A percentile compares a stretch with the other conserved stretches of the same genome.
Conservation (phyloP, 1,139 yeast genomes). For the Yamadazyma diospyri region DNA sequence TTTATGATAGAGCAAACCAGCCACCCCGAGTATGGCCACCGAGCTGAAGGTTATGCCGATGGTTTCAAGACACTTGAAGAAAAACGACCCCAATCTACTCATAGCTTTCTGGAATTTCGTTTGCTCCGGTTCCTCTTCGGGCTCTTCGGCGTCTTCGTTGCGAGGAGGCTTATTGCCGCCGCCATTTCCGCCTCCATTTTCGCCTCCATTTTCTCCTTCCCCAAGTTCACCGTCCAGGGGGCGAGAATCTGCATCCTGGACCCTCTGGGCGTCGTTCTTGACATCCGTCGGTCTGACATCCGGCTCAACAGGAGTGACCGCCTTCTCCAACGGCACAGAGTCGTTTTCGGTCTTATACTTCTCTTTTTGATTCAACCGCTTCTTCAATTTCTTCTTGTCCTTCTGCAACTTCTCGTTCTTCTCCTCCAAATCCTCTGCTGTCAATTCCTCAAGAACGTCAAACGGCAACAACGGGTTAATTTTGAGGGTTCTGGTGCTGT, state of each 20-base stretch:
- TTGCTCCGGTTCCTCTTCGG: slow-evolving; percentile 14
- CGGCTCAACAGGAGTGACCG: slow-evolving; percentile 8
- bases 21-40: slow-evolving; percentile 62
- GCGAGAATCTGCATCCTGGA: slow-evolving; percentile 13
- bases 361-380: slow-evolving; percentile 16
- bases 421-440: slow-evolving; percentile 28
- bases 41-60: slow-evolving; percentile 77
- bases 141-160: slow-evolving; percentile 12
- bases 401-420: slow-evolving; percentile 23
- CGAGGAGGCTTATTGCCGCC: slow-evolving; percentile 11
- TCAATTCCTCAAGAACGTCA: slow-evolving; percentile 29
- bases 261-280: slow-evolving; percentile 8
- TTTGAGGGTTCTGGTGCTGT: slow-evolving; percentile 5
- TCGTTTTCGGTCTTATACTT: slow-evolving; percentile 15
- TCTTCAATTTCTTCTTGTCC: slow-evolving; percentile 23
- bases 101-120: slow-evolving; percentile 12
- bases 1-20: slow-evolving; percentile 68
- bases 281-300: slow-evolving; percentile 10
- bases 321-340: slow-evolving; percentile 15
- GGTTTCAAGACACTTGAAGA: slow-evolving; percentile 61
- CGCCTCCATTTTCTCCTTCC: slow-evolving; percentile 2
- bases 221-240: slow-evolving; percentile 10
- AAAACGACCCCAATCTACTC: slow-evolving; percentile 12
- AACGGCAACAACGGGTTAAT: slow-evolving; percentile 31
- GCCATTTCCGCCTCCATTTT: slow-evolving; percentile 12